Conservation (phyloP, 768 basidiomycete species). For the Termitomyces bulborhizus region DNA sequence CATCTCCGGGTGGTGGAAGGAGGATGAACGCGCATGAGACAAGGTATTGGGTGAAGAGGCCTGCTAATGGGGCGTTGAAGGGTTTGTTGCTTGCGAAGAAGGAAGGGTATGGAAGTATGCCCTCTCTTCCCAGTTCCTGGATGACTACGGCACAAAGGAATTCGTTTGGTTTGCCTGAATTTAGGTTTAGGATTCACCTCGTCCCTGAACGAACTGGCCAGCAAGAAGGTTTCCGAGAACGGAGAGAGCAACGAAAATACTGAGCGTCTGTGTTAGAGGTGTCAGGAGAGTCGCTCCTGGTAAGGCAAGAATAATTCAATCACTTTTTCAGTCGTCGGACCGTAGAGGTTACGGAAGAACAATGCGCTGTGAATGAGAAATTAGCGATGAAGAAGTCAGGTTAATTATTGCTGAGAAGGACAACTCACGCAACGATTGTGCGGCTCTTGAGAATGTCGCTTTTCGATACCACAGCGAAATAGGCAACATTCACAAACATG, state of each 20-base stretch:
- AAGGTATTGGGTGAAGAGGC: slow-evolving; percentile 56
- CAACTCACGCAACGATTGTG: slow-evolving; percentile 59
- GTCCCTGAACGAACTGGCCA: slow-evolving; percentile 58
- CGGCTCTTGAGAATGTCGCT: slow-evolving; percentile 60
- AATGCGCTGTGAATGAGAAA: slow-evolving; percentile 38
- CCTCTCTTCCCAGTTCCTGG: slow-evolving; percentile 71
- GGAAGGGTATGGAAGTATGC: slow-evolving; percentile 56
- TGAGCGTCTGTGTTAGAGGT: slow-evolving; percentile 39
- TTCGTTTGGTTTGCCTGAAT: too few relatives aligned
- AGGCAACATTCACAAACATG: slow-evolving; percentile 62
- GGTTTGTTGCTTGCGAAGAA: slow-evolving; percentile 71
- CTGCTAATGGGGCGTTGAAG: slow-evolving; percentile 59
- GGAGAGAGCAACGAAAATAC: slow-evolving; percentile 57
- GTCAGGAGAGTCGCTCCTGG: background rate
- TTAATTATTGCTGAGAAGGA: background rate
- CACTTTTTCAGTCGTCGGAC: slow-evolving; percentile 53
- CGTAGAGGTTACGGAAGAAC: slow-evolving; percentile 73
- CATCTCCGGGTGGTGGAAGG: slow-evolving; percentile 63
- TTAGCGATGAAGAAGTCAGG: background rate
- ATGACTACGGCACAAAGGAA: slow-evolving; percentile 35
- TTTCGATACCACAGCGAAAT: slow-evolving; percentile 70
- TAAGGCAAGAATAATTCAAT: background rate
- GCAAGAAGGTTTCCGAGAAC: slow-evolving; percentile 60
- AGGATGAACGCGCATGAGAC: slow-evolving; percentile 50
- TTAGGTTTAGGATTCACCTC: slow-evolving; percentile 35